These are phyloP conservation scores for Aspergillus oerlinghausenensis DNA, from an alignment of 2,329 filamentous ascomycete genomes.

Conservation along the genomic window DNA sequence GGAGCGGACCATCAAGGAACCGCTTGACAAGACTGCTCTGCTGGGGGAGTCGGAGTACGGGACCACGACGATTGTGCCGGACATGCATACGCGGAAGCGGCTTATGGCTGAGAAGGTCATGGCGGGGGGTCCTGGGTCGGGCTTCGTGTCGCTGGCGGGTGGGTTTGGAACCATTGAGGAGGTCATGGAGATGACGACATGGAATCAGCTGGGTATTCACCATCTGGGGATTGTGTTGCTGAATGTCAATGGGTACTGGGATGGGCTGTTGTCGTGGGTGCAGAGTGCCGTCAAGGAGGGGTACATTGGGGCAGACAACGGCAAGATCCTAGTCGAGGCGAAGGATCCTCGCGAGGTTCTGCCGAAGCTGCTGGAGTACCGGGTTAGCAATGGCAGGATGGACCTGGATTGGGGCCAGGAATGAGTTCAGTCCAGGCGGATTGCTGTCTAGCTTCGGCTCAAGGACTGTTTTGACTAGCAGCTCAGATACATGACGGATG, in stretches of 20 bases:
- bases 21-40: constrained; percentile 21
- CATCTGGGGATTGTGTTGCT: constrained; percentile 70
- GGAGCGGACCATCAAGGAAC: constrained; percentile 57
- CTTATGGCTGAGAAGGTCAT: constrained; percentile 89
- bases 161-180: constrained; percentile 97
- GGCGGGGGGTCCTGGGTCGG: constrained; percentile 72
- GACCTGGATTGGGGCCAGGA: constrained; percentile 76
- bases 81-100: constrained; percentile 95
- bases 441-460: neutral
- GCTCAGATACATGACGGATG: neutral
- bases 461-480: neutral
- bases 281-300: constrained; percentile 67
- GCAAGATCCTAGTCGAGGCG: constrained; percentile 73
- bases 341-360: constrained; percentile 68
- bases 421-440: constrained; percentile 30
- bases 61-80: constrained; percentile 77
- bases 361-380: constrained; percentile 66
- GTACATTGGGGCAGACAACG: constrained; percentile 69
- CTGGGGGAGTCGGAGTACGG: constrained; percentile 58
- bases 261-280: constrained; percentile 80
- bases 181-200: constrained; percentile 86
- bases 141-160: constrained; percentile 83
- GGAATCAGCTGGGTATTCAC: constrained; percentile 97
- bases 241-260: constrained; percentile 89
- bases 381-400: constrained; percentile 68